Evolutionary conservation across 2,329 filamentous ascomycete genomes (phyloP), one percentile per base, ranked within the genome.

Genomic region (Lachnellula arida): DNA sequence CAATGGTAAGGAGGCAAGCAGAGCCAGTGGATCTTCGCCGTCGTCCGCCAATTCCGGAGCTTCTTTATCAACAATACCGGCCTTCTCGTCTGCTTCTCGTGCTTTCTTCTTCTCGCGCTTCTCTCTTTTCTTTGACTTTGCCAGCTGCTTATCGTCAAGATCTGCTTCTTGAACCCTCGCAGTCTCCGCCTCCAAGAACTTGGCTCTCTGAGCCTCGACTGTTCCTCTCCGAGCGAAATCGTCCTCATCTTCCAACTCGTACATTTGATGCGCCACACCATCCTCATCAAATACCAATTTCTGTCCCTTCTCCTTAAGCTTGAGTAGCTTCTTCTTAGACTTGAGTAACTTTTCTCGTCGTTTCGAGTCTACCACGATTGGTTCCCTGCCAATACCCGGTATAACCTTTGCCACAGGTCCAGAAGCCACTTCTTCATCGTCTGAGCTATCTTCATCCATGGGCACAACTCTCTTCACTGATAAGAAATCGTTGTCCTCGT

Each of bases 201-300:
- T 82, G 64, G 81, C 78, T 47, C 91, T 81, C 72, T 95, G 91
- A 49, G 82, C 81, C 62, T 91, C 88, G 2, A 89, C 88, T 23
- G 86, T 77, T 37, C 93, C 94, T 53, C 85, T 81, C 40, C 82
- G 80, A 60, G 78, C 79, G 79, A 97, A 99, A 62, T 86, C 84
- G 0, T 86, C 85, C 73, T 97, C 91, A 71, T 89, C 84, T 69
- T 93, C 87, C 63, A 99, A 84, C 71, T 96, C 89, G 75, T 97
- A 97, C 14, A 95, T 72, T 60, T 89, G 83, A 71, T 94, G 91
- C 3, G 91, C 80, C 59, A 88, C 86, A 64, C 92, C 93, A 34
- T 97, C 91, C 48, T 96, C 92, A 73, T 97, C 93, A 71, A 93
- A 99, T 5, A 97, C 80, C 7, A 97, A 76, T 70, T 94, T 96